phyloP scores from a whole-genome alignment of 1,284 basidiomycete genomes.

The Heterobasidion annosum region DNA sequence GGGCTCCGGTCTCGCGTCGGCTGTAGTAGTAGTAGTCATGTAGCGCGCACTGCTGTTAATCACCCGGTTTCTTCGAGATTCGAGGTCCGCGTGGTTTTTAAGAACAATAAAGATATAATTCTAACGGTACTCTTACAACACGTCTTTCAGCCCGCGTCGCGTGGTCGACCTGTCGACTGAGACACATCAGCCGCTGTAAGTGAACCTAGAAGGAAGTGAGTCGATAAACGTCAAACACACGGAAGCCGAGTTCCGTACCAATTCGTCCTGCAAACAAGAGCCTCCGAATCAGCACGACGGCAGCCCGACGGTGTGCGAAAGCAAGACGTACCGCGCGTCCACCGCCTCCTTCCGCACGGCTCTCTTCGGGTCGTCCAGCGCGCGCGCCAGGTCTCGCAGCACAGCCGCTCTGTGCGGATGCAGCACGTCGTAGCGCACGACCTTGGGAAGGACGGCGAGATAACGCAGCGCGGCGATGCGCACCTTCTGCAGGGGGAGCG shows the following conservation, averaged over 20 bases:
- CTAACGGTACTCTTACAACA: too few relatives aligned
- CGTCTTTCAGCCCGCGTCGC: too few relatives aligned
- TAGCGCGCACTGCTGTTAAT: too few relatives aligned
- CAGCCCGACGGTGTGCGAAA: neutral
- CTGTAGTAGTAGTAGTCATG: too few relatives aligned
- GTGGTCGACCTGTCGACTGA: too few relatives aligned
- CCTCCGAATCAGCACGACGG: neutral
- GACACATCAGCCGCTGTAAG: neutral
- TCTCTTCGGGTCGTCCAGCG: slow-evolving; percentile 80
- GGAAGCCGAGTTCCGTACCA: neutral
- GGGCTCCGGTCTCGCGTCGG: too few relatives aligned
- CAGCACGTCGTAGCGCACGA: slow-evolving; percentile 72
- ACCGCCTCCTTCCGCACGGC: slow-evolving; percentile 82
- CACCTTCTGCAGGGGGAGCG: slow-evolving; percentile 43
- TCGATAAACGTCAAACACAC: neutral
- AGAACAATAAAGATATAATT: too few relatives aligned
- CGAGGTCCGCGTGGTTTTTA: too few relatives aligned
- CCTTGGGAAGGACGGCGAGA: slow-evolving; percentile 62
- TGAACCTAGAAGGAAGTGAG: neutral
- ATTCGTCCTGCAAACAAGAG: neutral
- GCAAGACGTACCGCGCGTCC: slow-evolving; percentile 55
- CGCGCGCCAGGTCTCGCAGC: slow-evolving; percentile 63
- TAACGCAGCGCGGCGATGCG: slow-evolving; percentile 71
- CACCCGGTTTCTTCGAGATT: too few relatives aligned
- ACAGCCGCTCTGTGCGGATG: slow-evolving; percentile 69